phyloP scores from a whole-genome alignment of 129 eudicot species.

The Flaveria robusta region DNA sequence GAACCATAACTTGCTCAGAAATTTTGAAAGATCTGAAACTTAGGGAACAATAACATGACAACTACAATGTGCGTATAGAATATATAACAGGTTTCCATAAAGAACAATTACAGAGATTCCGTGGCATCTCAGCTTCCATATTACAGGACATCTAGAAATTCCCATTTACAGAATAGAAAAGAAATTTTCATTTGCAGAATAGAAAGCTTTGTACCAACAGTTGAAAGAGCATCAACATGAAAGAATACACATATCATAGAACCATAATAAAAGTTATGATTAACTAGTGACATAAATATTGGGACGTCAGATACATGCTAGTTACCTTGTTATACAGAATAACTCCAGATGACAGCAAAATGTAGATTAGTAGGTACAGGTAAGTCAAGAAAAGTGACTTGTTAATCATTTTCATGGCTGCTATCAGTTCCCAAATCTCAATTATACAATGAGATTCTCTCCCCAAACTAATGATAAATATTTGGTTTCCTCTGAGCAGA shows the following conservation, averaged over 20 bases:
- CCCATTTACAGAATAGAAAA: slow-evolving; percentile 10
- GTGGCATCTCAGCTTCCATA: not conserved
- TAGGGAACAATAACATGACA: slow-evolving; percentile 7
- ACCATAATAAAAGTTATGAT: slow-evolving; percentile 2
- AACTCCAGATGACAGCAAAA: slow-evolving; percentile 71
- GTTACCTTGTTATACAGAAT: slow-evolving; percentile 72
- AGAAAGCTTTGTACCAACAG: not conserved
- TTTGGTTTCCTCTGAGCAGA: slow-evolving; percentile 20
- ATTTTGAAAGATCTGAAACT: slow-evolving; percentile 6
- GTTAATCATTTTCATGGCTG: slow-evolving; percentile 50
- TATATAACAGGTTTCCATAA: slow-evolving; percentile 2
- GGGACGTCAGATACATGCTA: slow-evolving; percentile 16
- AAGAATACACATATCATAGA: not conserved
- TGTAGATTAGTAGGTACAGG: slow-evolving; percentile 65
- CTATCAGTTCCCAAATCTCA: slow-evolving; percentile 27
- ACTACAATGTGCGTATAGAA: slow-evolving; percentile 7
- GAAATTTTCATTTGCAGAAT: slow-evolving; percentile 6
- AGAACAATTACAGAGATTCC: not conserved
- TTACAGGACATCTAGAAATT: not conserved
- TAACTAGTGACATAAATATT: slow-evolving; percentile 15
- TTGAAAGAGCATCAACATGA: slow-evolving; percentile 4
- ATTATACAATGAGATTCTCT: slow-evolving; percentile 30
- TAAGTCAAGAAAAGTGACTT: slow-evolving; percentile 69
- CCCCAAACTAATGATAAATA: slow-evolving; percentile 30
- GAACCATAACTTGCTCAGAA: slow-evolving; percentile 7